Conservation (phyloP, 495 filamentous ascomycete species). For the Penicillium lividum region DNA sequence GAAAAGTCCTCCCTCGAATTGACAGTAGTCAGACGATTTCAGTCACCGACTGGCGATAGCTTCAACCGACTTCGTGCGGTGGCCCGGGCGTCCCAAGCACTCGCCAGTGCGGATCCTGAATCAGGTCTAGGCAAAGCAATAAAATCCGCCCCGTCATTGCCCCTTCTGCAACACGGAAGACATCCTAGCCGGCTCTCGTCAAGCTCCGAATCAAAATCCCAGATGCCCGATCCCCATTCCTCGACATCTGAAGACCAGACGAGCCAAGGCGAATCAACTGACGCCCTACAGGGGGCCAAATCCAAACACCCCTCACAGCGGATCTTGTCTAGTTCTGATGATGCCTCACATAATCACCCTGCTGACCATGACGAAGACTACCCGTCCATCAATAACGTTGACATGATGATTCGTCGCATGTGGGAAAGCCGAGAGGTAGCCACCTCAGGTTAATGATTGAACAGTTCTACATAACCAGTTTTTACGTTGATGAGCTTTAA, state of each 20-base stretch:
- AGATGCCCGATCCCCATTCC: conserved; percentile 25
- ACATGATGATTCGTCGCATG: conserved; percentile 50
- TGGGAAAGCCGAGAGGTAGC: conserved; percentile 52
- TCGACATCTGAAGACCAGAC: conserved; percentile 30
- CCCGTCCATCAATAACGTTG: conserved; percentile 28
- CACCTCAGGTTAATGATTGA: conserved; percentile 29
- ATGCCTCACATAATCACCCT: conserved; percentile 25
- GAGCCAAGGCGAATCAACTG: conserved; percentile 35
- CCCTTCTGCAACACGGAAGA: conserved; percentile 32
- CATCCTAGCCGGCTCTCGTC: conserved; percentile 22
- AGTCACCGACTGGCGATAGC: conserved; percentile 45
- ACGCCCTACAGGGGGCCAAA: conserved; percentile 22
- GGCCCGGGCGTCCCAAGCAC: conserved; percentile 24
- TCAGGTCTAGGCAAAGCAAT: conserved; percentile 37
- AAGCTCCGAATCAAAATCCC: conserved; percentile 29
- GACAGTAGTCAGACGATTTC: conserved; percentile 46
- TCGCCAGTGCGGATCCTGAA: conserved; percentile 16
- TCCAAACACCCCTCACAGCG: conserved; percentile 41
- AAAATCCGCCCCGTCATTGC: conserved; percentile 43
- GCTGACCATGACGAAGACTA: conserved; percentile 34
- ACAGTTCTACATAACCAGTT: conserved; percentile 14
- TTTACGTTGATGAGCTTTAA: conserved; percentile 12
- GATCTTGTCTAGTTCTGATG: conserved; percentile 45
- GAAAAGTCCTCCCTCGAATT: conserved; percentile 47
- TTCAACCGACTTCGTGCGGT: conserved; percentile 40